phyloP scores from a whole-genome alignment of 257 asterid genomes.

The Prunella vulgaris region DNA sequence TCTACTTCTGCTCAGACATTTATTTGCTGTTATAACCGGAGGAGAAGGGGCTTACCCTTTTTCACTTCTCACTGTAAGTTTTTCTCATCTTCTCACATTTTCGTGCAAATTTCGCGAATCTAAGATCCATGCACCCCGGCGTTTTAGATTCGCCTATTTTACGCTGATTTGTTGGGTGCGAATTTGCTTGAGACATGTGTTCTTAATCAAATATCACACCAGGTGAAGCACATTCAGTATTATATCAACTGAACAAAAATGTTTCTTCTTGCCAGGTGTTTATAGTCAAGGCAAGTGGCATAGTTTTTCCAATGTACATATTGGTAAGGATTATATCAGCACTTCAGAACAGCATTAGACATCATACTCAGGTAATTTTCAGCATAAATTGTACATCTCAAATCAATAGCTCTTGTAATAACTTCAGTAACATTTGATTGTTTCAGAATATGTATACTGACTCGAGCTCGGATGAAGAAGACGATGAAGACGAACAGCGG shows the following conservation, averaged over 20 bases:
- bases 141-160: too few relatives aligned
- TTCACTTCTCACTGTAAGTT: conserved; percentile 67
- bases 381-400: background rate
- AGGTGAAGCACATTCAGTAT: background rate
- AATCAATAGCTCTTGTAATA: background rate
- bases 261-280: conserved; percentile 45
- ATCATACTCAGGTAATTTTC: conserved; percentile 40
- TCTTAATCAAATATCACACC: too few relatives aligned
- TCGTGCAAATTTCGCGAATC: too few relatives aligned
- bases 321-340: conserved; percentile 47
- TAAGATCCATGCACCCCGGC: too few relatives aligned
- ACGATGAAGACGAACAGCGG: conserved; percentile 24
- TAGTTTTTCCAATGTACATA: conserved; percentile 75
- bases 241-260: background rate
- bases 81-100: background rate
- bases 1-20: conserved; percentile 44
- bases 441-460: conserved; percentile 27
- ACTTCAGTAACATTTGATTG: background rate
- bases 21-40: conserved; percentile 42
- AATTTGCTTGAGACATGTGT: too few relatives aligned
- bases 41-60: conserved; percentile 59
- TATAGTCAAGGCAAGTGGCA: conserved; percentile 55
- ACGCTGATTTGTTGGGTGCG: too few relatives aligned
- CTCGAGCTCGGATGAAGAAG: conserved; percentile 26
- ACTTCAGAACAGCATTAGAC: conserved; percentile 39